phyloP scores from a whole-genome alignment of 1,139 yeast species.

The Ashbya aceris region DNA sequence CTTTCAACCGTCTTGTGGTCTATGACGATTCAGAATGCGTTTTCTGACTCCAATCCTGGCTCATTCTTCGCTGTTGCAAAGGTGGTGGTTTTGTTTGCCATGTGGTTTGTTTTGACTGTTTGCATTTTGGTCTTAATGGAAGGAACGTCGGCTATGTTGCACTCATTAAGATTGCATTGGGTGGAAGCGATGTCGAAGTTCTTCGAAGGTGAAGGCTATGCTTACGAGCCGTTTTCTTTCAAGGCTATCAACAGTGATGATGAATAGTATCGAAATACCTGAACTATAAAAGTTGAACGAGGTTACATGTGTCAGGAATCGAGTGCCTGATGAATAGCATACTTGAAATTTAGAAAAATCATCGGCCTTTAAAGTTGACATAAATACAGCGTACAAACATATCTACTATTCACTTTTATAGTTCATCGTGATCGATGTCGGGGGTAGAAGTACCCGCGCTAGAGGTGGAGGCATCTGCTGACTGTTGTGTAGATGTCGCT shows the following conservation, averaged over 20 bases:
- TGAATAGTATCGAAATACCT: background rate
- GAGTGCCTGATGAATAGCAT: no score
- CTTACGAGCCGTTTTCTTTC: slow-evolving; percentile 63
- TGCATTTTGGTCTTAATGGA: slow-evolving; percentile 73
- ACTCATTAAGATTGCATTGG: slow-evolving; percentile 78
- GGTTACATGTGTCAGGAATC: no score
- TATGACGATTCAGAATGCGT: slow-evolving; percentile 60
- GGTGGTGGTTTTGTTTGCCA: slow-evolving; percentile 45
- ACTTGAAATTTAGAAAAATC: no score
- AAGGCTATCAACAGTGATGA: slow-evolving; percentile 11
- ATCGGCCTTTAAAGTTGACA: no score
- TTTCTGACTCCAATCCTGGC: slow-evolving; percentile 33
- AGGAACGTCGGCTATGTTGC: slow-evolving; percentile 83
- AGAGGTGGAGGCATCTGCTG: no score
- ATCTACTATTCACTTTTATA: slow-evolving; percentile 1
- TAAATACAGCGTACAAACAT: no score
- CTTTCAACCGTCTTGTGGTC: slow-evolving; percentile 67
- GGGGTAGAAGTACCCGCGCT: no score
- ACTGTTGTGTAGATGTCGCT: no score
- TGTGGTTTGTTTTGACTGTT: slow-evolving; percentile 73
- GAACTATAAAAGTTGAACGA: no score
- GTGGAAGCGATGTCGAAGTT: slow-evolving; percentile 81
- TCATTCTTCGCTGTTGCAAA: slow-evolving; percentile 27
- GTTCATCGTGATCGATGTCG: slow-evolving; percentile 10
- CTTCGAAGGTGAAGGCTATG: slow-evolving; percentile 73